Percentiles rank a stretch among this genome's conserved stretches.
Evolutionary conservation across 2,329 filamentous ascomycete species (phyloP).

Genomic region (Epichloe sp.): DNA sequence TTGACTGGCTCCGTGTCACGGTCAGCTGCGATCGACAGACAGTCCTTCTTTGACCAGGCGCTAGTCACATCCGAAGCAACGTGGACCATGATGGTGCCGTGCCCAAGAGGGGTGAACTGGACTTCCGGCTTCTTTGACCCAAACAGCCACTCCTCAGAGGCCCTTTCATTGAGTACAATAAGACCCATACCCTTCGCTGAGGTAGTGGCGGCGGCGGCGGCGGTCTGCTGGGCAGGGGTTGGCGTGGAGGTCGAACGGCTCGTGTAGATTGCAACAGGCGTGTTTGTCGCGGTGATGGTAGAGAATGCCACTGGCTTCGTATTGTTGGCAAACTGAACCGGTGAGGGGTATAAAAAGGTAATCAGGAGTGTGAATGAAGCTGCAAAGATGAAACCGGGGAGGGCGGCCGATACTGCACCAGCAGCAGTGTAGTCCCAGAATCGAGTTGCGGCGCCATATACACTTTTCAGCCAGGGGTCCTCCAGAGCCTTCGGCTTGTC

Average conservation of each 20-base stretch:
- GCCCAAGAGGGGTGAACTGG: conserved; percentile 21
- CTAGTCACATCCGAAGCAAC: conserved; percentile 37
- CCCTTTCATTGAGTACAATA: conserved; percentile 17
- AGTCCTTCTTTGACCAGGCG: conserved; percentile 40
- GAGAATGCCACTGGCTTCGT: conserved; percentile 5
- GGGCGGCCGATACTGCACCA: conserved; percentile 8
- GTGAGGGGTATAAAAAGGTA: conserved; percentile 16
- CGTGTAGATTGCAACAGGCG: conserved; percentile 5
- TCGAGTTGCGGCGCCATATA: neutral
- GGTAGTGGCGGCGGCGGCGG: neutral
- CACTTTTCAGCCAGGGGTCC: neutral
- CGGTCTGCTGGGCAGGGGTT: neutral
- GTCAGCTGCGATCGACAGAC: conserved; percentile 41
- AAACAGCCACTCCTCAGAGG: conserved; percentile 22
- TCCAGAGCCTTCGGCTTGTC: conserved; percentile 1
- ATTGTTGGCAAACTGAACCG: conserved; percentile 2
- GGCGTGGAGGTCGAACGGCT: conserved; percentile 6
- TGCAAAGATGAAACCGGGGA: conserved; percentile 15
- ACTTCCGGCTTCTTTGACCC: conserved; percentile 19
- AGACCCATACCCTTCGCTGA: conserved; percentile 14
- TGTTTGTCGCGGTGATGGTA: conserved; percentile 12
- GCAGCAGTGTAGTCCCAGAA: conserved; percentile 1
- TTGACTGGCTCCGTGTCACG: conserved; percentile 34
- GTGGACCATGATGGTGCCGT: conserved; percentile 39
- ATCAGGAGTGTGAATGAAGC: conserved; percentile 13